Conservation (phyloP, 805 yeast species). For the Komagataella kurtzmanii region DNA sequence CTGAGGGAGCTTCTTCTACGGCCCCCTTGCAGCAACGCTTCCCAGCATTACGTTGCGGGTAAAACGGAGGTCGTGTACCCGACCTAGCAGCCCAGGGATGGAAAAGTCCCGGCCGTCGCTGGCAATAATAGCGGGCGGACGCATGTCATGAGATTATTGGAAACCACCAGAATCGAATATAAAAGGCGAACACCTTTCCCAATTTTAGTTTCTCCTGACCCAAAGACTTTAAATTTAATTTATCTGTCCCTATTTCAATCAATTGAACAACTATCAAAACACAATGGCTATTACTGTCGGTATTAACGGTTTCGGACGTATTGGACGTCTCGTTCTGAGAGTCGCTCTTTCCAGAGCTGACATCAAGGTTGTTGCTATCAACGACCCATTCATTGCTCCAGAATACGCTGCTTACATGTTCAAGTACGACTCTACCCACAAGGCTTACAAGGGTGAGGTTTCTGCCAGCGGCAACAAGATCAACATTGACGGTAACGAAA, state of each 20-base stretch:
- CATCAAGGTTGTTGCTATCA: constrained; percentile 76
- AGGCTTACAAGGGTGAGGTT: constrained; percentile 70
- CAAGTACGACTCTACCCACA: constrained; percentile 93
- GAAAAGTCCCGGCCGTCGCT: background rate
- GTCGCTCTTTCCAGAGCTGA: constrained; percentile 63
- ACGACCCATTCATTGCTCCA: constrained; percentile 82
- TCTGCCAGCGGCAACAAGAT: constrained; percentile 39
- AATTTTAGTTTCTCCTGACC: background rate
- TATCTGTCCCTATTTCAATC: constrained; percentile 19
- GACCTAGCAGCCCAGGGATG: background rate
- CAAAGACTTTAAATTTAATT: background rate
- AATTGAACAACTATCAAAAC: constrained; percentile 1
- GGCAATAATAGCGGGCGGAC: background rate
- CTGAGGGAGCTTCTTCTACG: background rate
- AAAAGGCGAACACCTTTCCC: background rate
- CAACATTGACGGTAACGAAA: constrained; percentile 55
- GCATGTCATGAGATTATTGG: background rate
- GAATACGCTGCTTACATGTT: constrained; percentile 92
- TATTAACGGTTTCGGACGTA: constrained; percentile 92
- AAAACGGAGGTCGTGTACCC: background rate
- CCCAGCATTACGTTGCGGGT: background rate
- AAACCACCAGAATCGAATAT: background rate
- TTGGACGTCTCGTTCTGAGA: constrained; percentile 83
- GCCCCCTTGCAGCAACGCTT: background rate
- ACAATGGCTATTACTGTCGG: constrained; percentile 60